Evolutionary conservation across 768 basidiomycete genomes (phyloP).

Genomic region (Tubosaeta brunneosetosa): DNA sequence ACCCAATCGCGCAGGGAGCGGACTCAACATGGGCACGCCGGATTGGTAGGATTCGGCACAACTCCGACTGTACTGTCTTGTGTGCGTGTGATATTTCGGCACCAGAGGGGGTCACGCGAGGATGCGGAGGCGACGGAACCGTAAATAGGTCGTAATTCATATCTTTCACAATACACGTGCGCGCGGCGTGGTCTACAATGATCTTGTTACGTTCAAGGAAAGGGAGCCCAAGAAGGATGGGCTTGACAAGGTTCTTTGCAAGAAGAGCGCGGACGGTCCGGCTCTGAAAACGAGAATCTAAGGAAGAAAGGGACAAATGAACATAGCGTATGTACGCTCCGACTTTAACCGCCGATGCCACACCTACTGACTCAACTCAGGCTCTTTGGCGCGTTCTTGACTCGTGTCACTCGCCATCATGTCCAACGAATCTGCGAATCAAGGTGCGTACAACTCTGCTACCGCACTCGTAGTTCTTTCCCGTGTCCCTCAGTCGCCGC

Average conservation of each 20-base stretch:
- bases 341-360: too few relatives aligned
- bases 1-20: not conserved
- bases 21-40: not conserved
- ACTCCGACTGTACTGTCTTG: not conserved
- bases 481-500: too few relatives aligned
- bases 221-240: conserved; percentile 32
- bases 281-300: not conserved
- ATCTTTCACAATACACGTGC: conserved; percentile 5
- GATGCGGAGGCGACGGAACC: not conserved
- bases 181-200: conserved; percentile 22
- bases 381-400: too few relatives aligned
- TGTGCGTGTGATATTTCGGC: not conserved
- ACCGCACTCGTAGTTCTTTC: too few relatives aligned
- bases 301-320: too few relatives aligned
- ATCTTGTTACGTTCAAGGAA: conserved; percentile 34
- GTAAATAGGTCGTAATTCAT: not conserved
- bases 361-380: too few relatives aligned
- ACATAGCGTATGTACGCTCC: too few relatives aligned
- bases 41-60: not conserved
- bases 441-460: too few relatives aligned
- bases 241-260: conserved; percentile 19
- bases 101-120: not conserved
- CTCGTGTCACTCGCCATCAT: too few relatives aligned
- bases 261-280: conserved; percentile 20
- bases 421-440: too few relatives aligned